Percentiles rank a stretch among this genome's conserved stretches.
Evolutionary conservation across 371 early-diverging fungal genomes (phyloP).

Genomic region (Chytridiales sp.): DNA sequence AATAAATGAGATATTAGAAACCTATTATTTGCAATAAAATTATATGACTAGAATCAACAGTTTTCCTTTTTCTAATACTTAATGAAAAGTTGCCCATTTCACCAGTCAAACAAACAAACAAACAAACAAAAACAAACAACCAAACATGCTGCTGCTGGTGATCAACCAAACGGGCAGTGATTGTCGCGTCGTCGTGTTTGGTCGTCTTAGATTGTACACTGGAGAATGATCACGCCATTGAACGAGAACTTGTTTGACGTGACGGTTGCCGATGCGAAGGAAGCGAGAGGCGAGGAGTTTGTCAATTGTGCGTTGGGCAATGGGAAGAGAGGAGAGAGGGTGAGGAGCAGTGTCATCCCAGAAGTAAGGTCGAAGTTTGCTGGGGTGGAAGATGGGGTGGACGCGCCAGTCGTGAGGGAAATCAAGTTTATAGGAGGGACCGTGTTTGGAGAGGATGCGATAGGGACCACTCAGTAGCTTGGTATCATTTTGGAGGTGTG

Average conservation of each 20-base stretch:
- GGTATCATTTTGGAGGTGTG: no score
- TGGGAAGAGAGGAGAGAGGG: slow-evolving; percentile 4
- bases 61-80: no score
- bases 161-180: no score
- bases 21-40: no score
- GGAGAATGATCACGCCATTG: slow-evolving; percentile 11
- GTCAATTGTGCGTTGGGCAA: slow-evolving; percentile 1
- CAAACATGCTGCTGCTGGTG: no score
- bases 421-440: not conserved
- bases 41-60: no score
- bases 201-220: slow-evolving; percentile 18
- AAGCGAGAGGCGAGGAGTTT: not conserved
- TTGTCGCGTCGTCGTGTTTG: no score
- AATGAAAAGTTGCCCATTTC: no score
- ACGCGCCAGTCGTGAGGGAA: slow-evolving; percentile 6
- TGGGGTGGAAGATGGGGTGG: slow-evolving; percentile 17
- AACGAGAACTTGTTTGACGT: slow-evolving; percentile 2
- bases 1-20: no score
- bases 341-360: not conserved
- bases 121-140: no score
- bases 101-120: no score
- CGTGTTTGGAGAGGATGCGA: slow-evolving; percentile 6
- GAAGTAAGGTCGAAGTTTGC: slow-evolving; percentile 9
- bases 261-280: not conserved
- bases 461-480: slow-evolving; percentile 1